Base-by-base conservation (phyloP, 1,284 basidiomycete genomes). In the Volvariella surrecta region DNA sequence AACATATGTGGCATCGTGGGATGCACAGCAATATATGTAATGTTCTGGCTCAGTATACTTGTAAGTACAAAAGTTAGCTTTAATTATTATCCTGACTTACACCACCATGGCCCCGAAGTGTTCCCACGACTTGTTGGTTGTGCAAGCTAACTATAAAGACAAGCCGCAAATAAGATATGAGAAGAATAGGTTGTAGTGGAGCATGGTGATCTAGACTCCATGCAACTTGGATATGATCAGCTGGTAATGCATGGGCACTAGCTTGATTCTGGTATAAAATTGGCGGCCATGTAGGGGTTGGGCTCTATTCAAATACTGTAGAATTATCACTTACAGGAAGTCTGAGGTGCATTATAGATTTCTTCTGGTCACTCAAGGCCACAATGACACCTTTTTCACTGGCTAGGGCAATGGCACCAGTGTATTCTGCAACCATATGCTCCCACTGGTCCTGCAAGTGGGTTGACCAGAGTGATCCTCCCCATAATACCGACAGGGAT, bases 91-190 rank as follows among this genome's bases (percentile, higher is more conserved):
- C 11, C 6, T 6, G 24, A 57, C 75, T 58, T 60, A 83, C 83
- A 24, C 76, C 79, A 19, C 83, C 83, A 52, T 87, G 84, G 1
- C 82, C 83, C 41, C 76, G 73, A 24, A 82, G 60, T 45, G 60
- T 63, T 10, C 76, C 68, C 2, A 70, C 45, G 7, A 77, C 47
- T 2, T 57, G 55, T 24, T 61, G 59, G 13, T 54, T 58, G 38
- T 58, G 58, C 3, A 71, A 59, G 47, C 76, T 66, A 51, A 74
- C 67, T 16, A 82, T 61, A 52, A 75, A 76, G 15, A 84, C 49
- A 10, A 79, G 48, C 40, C 70, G 72, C 21, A 66, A 62, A 21
- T 66, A 59, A 4, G 76, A 67, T 45, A 79, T 70, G 15, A 85
- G 55, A 21, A 82, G 54, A 19, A 82, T 56, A 8, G 82, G 81